Evolutionary conservation across 2,329 filamentous ascomycete genomes (phyloP).

Genomic region (Xylariaceae sp.): DNA sequence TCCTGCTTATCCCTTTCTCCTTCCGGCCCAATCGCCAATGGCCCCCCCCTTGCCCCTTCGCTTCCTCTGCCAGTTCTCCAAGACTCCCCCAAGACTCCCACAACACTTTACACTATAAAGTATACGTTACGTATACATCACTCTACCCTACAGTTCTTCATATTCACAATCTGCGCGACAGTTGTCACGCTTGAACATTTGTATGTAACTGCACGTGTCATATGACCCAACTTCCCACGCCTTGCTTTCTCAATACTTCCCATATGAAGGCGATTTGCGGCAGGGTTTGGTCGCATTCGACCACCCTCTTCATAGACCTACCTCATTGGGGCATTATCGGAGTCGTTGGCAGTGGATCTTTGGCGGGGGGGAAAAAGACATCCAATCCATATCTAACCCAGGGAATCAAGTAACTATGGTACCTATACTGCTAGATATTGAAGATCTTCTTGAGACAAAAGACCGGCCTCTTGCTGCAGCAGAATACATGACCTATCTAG

Average conservation of each 20-base stretch:
- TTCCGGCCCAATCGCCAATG: constrained; percentile 10
- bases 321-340: neutral
- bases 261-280: constrained; percentile 3
- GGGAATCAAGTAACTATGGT: no score
- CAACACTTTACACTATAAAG: no score
- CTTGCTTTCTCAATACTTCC: neutral
- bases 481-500: no score
- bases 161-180: neutral
- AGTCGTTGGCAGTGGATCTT: neutral
- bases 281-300: neutral
- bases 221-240: constrained; percentile 5
- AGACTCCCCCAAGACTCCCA: neutral
- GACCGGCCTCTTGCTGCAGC: no score
- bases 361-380: no score
- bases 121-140: no score
- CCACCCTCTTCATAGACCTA: neutral
- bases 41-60: neutral
- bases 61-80: neutral
- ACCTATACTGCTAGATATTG: no score
- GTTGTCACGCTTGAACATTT: neutral
- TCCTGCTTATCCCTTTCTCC: neutral
- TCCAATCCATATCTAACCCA: no score
- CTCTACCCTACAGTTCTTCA: no score
- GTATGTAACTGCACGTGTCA: constrained; percentile 2
- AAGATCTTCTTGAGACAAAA: no score